Evolutionary conservation across 257 asterid species (phyloP).

Genomic region (Lantana camara): DNA sequence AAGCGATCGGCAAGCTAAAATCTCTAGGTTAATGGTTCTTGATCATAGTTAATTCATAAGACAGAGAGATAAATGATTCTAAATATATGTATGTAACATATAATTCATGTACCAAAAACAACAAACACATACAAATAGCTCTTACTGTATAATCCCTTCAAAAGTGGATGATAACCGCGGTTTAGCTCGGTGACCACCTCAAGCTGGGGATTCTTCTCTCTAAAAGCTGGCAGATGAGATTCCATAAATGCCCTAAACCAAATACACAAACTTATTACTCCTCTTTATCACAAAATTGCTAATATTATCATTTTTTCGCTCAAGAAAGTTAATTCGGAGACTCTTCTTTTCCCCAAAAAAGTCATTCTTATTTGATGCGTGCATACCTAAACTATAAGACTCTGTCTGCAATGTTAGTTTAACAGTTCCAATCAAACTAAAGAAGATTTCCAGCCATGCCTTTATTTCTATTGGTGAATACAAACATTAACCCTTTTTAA

Average conservation of each 20-base stretch:
- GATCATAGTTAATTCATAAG: neutral
- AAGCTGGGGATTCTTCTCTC: conserved; percentile 75
- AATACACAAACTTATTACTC: conserved; percentile 5
- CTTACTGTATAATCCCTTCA: conserved; percentile 83
- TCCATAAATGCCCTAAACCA: conserved; percentile 81
- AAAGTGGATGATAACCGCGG: conserved; percentile 84
- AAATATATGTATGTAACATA: neutral
- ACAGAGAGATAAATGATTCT: neutral
- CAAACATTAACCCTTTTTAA: too few relatives aligned
- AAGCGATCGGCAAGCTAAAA: too few relatives aligned
- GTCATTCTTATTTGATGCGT: too few relatives aligned
- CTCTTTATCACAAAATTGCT: neutral
- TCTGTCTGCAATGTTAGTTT: too few relatives aligned
- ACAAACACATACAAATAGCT: conserved; percentile 13
- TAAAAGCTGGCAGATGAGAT: conserved; percentile 69
- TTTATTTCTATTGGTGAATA: too few relatives aligned
- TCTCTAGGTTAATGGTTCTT: too few relatives aligned
- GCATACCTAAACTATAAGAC: too few relatives aligned
- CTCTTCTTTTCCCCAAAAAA: too few relatives aligned
- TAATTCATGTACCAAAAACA: neutral
- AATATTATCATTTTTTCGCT: neutral
- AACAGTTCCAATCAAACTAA: too few relatives aligned
- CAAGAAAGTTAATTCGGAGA: neutral
- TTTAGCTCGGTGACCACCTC: conserved; percentile 84
- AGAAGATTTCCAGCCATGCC: too few relatives aligned